phyloP scores from a whole-genome alignment of 2,329 filamentous ascomycete species.

The Colletotrichum sp. region DNA sequence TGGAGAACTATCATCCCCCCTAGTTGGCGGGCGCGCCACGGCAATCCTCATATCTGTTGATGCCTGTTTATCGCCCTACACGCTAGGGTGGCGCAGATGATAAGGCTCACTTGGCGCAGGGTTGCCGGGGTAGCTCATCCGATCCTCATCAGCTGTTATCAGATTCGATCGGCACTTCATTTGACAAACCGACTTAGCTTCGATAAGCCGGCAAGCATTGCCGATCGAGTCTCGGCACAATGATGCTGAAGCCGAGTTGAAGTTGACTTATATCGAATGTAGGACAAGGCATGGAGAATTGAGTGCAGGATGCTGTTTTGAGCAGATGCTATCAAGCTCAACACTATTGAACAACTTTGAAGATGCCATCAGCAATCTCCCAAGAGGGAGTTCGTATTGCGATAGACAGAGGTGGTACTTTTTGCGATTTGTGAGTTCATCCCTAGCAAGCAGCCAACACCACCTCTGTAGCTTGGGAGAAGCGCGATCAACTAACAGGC shows the following conservation, averaged over 20 bases:
- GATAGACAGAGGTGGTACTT: background rate
- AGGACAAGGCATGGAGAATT: background rate
- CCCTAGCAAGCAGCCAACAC: background rate
- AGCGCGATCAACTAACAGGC: background rate
- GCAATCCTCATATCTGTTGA: background rate
- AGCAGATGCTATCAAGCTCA: background rate
- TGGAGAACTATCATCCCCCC: background rate
- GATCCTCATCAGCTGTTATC: background rate
- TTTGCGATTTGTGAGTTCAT: background rate
- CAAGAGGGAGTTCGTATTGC: background rate
- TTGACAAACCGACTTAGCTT: background rate
- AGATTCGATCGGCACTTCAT: background rate
- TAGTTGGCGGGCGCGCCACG: background rate
- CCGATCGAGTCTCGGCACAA: background rate
- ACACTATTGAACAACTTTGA: background rate
- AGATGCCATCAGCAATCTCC: background rate
- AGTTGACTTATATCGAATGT: background rate
- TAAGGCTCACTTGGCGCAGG: background rate
- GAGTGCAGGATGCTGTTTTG: background rate
- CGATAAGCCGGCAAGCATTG: background rate
- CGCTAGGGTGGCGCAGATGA: background rate
- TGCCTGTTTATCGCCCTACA: background rate
- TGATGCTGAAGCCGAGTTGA: background rate
- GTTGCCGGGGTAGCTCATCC: background rate
- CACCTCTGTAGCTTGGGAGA: background rate